phyloP scores from a whole-genome alignment of 768 basidiomycete genomes.

The Cystobasidium tubakii region DNA sequence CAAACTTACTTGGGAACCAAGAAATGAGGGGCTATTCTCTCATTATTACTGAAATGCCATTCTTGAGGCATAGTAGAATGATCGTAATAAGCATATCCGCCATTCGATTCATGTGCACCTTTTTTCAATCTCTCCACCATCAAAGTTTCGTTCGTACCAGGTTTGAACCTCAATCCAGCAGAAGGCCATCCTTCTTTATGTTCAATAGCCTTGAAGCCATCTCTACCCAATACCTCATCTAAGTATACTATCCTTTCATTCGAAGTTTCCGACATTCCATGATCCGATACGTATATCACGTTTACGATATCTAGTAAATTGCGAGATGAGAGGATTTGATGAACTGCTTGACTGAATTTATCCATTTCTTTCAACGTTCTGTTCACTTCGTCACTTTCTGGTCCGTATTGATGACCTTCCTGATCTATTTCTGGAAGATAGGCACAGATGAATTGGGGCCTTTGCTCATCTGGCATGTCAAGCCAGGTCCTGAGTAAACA shows the following conservation, averaged over 20 bases:
- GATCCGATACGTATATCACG: constrained; percentile 65
- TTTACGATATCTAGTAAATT: constrained; percentile 79
- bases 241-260: constrained; percentile 68
- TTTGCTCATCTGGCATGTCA: constrained; percentile 50
- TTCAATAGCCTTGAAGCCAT: constrained; percentile 59
- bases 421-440: constrained; percentile 43
- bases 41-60: constrained; percentile 62
- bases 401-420: constrained; percentile 37
- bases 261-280: constrained; percentile 59
- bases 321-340: constrained; percentile 59
- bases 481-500: constrained; percentile 52
- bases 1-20: constrained; percentile 22
- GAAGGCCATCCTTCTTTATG: constrained; percentile 85
- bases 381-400: constrained; percentile 49
- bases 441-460: constrained; percentile 42
- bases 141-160: constrained; percentile 57
- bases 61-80: constrained; percentile 72
- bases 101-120: constrained; percentile 56
- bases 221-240: constrained; percentile 69
- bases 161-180: constrained; percentile 71
- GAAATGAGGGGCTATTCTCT: constrained; percentile 48
- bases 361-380: constrained; percentile 66
- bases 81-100: constrained; percentile 73
- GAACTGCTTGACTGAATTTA: constrained; percentile 65
- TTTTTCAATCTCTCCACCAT: constrained; percentile 58